Evolutionary conservation across 352 stramenopile genomes (phyloP).

Genomic region (Peronosclerospora sorghi): DNA sequence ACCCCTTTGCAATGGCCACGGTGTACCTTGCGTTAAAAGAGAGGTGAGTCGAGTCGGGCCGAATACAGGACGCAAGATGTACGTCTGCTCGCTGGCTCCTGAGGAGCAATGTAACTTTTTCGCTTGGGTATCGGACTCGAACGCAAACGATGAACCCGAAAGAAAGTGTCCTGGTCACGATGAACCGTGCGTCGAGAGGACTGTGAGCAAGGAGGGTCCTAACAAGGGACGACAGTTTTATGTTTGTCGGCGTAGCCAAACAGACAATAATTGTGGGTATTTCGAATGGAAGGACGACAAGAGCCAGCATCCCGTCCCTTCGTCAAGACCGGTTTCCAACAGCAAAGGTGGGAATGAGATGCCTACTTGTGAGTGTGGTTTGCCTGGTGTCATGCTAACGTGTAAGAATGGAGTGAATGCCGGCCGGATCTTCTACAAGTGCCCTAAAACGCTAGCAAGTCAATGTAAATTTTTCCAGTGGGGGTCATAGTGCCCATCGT

Average conservation of each 20-base stretch:
- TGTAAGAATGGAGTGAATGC: slow-evolving; percentile 78
- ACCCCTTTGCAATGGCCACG: slow-evolving; percentile 39
- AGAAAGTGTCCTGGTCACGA: slow-evolving; percentile 44
- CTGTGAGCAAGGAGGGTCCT: slow-evolving; percentile 45
- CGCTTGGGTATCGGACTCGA: slow-evolving; percentile 73
- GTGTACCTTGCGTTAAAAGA: slow-evolving; percentile 36
- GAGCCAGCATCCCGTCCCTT: not conserved
- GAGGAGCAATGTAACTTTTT: slow-evolving; percentile 89
- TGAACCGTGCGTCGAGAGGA: slow-evolving; percentile 52
- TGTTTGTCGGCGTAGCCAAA: slow-evolving; percentile 36
- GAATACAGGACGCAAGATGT: slow-evolving; percentile 92
- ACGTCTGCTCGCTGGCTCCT: slow-evolving; percentile 72
- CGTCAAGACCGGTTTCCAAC: slow-evolving; percentile 1
- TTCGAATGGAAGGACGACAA: slow-evolving; percentile 90
- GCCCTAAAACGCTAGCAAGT: slow-evolving; percentile 61
- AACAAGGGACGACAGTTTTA: slow-evolving; percentile 67
- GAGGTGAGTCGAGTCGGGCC: slow-evolving; percentile 44
- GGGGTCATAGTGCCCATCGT: slow-evolving; percentile 28
- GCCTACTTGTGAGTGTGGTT: slow-evolving; percentile 36
- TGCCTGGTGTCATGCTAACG: slow-evolving; percentile 33
- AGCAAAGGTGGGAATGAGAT: not conserved
- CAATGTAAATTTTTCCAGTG: slow-evolving; percentile 92
- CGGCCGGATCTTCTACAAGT: slow-evolving; percentile 90
- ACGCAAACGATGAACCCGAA: slow-evolving; percentile 2
- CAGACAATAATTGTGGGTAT: slow-evolving; percentile 42